These are phyloP conservation scores for Abortiporus biennis DNA, from an alignment of 1,284 basidiomycete genomes.

Conservation along the genomic window DNA sequence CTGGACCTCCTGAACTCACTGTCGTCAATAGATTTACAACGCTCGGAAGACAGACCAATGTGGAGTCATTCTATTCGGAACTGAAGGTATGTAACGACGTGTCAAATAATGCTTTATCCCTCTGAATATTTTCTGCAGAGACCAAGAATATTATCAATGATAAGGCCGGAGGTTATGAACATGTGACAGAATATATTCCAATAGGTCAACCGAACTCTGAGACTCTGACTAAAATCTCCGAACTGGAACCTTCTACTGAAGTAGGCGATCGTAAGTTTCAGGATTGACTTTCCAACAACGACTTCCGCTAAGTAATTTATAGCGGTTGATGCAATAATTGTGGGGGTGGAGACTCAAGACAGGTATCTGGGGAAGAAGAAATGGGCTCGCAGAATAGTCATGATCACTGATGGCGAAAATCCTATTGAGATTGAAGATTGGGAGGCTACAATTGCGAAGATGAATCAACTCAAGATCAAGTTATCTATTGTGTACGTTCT, in stretches of 20 bases:
- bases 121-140: constrained; percentile 29
- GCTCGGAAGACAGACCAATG: constrained; percentile 90
- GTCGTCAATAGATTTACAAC: constrained; percentile 66
- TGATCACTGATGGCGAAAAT: constrained; percentile 78
- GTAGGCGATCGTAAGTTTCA: constrained; percentile 60
- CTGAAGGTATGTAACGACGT: constrained; percentile 49
- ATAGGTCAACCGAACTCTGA: constrained; percentile 72
- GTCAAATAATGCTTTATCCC: not conserved
- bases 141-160: constrained; percentile 72
- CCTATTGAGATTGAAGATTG: constrained; percentile 68
- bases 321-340: constrained; percentile 88
- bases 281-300: not conserved
- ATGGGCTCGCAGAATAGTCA: constrained; percentile 77
- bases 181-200: constrained; percentile 73
- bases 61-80: constrained; percentile 80
- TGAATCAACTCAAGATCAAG: constrained; percentile 52
- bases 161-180: constrained; percentile 63
- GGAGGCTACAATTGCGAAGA: constrained; percentile 66
- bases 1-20: constrained; percentile 6
- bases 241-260: constrained; percentile 53
- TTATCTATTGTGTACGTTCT: constrained; percentile 61
- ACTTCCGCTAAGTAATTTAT: constrained; percentile 2
- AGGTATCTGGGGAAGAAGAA: constrained; percentile 50
- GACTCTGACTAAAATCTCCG: constrained; percentile 71
- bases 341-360: constrained; percentile 76